Base-by-base conservation (phyloP, 1,284 basidiomycete genomes). In the Filobasidium uniguttulatum region DNA sequence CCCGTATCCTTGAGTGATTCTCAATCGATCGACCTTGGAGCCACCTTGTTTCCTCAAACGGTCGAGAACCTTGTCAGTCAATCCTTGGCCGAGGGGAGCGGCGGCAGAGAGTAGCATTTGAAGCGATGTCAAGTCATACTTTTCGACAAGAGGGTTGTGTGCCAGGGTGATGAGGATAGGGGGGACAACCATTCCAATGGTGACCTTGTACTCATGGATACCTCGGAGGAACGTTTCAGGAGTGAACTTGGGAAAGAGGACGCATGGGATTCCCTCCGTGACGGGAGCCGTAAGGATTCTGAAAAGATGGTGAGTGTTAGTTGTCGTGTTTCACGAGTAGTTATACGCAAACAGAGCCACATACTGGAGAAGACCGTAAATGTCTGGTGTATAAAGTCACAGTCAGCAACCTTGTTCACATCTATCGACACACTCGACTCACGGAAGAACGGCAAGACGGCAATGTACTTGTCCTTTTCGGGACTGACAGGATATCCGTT, bases 161-260 rank as follows among this genome's bases (percentile, higher is more conserved):
- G 66, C 50, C 31, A 71, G 55, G 19, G 57, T 59, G 26, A 94
- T 78, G 4, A 89, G 70, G 43, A 93, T 80, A 0, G 89, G 89
- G 0, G 89, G 89, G 0, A 91, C 89, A 34, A 91, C 73, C 7
- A 86, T 69, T 0, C 75, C 62, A 26, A 69, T 64, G 0, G 82
- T 82, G 48, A 80, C 74, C 48, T 73, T 76, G 70, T 83, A 85
- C 56, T 74, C 71, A 61, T 83, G 82, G 58, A 85, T 86, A 28
- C 73, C 68, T 8, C 73, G 71, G 1, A 86, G 78, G 55, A 89
- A 81, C 20, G 55, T 35, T 3, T 57, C 57, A 50, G 66, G 62
- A 40, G 64, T 62, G 63, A 88, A 91, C 15, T 77, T 77, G 0
- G 78, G 72, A 61, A 84, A 75, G 46, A 94, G 66, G 31, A 86